Base-by-base conservation (phyloP, 441 rosid genomes). In the Erysimum pusillum region DNA sequence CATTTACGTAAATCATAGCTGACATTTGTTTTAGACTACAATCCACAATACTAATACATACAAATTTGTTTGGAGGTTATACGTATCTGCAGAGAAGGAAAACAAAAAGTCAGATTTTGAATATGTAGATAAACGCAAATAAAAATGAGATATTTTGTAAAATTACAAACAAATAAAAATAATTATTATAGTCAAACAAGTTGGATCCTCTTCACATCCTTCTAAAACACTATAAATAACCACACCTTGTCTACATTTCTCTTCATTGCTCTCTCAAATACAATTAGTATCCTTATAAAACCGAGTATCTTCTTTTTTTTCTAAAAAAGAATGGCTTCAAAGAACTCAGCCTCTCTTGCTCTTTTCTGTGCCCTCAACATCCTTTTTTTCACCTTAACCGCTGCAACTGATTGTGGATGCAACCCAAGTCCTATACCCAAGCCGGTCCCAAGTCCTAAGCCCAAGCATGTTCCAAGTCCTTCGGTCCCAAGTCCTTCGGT, bases 291-390 rank as follows among this genome's bases (percentile, higher is more conserved):
- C 61, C n/a, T 46, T 32, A 32, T 14, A 58, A 34, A 11, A 35
- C n/a, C n/a, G n/a, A n/a, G n/a, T n/a, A n/a, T n/a, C n/a, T n/a
- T n/a, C n/a, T n/a, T n/a, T n/a, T n/a, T n/a, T n/a, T n/a, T n/a
- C n/a, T n/a, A n/a, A n/a, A n/a, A 22, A 41, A 62, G 7, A 41
- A 64, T 45, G 82, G 83, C 65, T 46, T 10, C 84, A 53, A 76
- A 58, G 34, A 70, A 65, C 48, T 80, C 83, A 61, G 54, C 75
- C 38, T 63, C 83, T 18, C 39, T 78, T 70, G 74, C 76, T 64
- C 25, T 86, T 54, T 73, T 80, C 66, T 54, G 83, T 31, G 71
- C 79, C 38, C 22, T 84, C 44, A 80, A 76, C 77, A 62, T 86
- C 54, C 53, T 86, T 60, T 71, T 77, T 8, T 79, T 84, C 46